Conservation (phyloP, 768 basidiomycete genomes). For the Kwoniella pini region DNA sequence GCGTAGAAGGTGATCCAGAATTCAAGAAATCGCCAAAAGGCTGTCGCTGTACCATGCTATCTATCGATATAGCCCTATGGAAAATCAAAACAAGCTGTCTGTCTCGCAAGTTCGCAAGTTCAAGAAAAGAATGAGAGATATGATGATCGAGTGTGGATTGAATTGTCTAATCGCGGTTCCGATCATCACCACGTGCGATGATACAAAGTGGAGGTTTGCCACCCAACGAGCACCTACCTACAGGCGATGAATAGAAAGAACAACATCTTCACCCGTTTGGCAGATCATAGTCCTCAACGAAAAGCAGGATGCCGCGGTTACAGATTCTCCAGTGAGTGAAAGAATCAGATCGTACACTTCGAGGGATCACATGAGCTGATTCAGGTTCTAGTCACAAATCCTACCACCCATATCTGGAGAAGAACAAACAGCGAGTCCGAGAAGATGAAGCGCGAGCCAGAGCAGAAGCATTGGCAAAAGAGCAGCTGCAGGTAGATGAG, state of each 20-base stretch:
- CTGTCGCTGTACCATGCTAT: conserved; percentile 19
- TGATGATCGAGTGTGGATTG: not conserved
- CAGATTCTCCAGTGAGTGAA: conserved; percentile 52
- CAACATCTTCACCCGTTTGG: too few species aligned
- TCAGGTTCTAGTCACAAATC: conserved; percentile 50
- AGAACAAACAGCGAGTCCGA: conserved; percentile 55
- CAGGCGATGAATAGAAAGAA: too few species aligned
- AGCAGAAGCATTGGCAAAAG: conserved; percentile 44
- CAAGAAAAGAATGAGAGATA: not conserved
- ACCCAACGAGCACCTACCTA: too few species aligned
- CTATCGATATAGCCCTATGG: not conserved
- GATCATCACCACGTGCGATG: not conserved
- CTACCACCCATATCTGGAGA: conserved; percentile 55
- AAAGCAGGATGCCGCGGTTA: conserved; percentile 50
- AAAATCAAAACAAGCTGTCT: not conserved
- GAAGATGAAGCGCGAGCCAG: conserved; percentile 53
- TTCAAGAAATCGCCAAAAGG: conserved; percentile 43
- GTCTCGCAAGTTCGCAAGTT: not conserved
- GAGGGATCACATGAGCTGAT: not conserved
- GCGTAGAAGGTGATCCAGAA: conserved; percentile 30
- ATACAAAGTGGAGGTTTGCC: not conserved
- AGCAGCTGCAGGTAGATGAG: conserved; percentile 46
- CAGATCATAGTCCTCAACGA: too few species aligned
- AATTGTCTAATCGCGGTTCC: not conserved
- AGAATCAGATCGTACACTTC: not conserved